These are phyloP conservation scores for Tolypocladium paradoxum DNA, from an alignment of 2,329 filamentous ascomycete species.

Conservation along the genomic window DNA sequence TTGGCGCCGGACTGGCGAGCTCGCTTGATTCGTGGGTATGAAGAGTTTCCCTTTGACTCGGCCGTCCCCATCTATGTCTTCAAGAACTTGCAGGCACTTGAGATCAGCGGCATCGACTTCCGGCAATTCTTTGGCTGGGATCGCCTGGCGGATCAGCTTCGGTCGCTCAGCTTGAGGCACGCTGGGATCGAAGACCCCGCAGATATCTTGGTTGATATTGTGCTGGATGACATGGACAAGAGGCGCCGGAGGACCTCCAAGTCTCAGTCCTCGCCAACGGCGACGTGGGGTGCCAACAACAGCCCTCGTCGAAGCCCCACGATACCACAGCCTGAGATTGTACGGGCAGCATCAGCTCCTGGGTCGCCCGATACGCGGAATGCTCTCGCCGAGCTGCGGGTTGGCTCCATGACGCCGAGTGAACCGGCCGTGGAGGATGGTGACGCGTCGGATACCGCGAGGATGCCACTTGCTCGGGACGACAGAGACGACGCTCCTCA, in stretches of 20 bases:
- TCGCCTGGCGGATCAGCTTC: slow-evolving; percentile 78
- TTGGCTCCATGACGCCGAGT: slow-evolving; percentile 48
- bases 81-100: slow-evolving; percentile 89
- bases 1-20: slow-evolving; percentile 90
- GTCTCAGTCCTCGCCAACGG: slow-evolving; percentile 67
- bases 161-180: slow-evolving; percentile 79
- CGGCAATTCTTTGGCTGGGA: slow-evolving; percentile 98
- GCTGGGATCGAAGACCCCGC: slow-evolving; percentile 81
- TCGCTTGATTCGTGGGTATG: slow-evolving; percentile 80
- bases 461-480: slow-evolving; percentile 32
- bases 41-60: slow-evolving; percentile 96
- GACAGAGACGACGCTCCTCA: slow-evolving; percentile 35
- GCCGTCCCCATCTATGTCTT: slow-evolving; percentile 94
- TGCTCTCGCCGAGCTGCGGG: slow-evolving; percentile 38
- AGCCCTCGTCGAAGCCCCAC: slow-evolving; percentile 54
- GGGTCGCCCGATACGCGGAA: slow-evolving; percentile 44
- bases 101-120: slow-evolving; percentile 93
- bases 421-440: slow-evolving; percentile 37
- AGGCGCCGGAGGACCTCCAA: slow-evolving; percentile 81
- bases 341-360: slow-evolving; percentile 58
- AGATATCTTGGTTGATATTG: slow-evolving; percentile 84
- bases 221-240: slow-evolving; percentile 93
- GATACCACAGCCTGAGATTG: slow-evolving; percentile 53
- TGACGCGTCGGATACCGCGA: slow-evolving; percentile 18
- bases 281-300: slow-evolving; percentile 49